Percentiles rank a stretch among this genome's conserved stretches.
Evolutionary conservation across 208 protist genomes (phyloP).

Genomic region (Crithidia thermophila): DNA sequence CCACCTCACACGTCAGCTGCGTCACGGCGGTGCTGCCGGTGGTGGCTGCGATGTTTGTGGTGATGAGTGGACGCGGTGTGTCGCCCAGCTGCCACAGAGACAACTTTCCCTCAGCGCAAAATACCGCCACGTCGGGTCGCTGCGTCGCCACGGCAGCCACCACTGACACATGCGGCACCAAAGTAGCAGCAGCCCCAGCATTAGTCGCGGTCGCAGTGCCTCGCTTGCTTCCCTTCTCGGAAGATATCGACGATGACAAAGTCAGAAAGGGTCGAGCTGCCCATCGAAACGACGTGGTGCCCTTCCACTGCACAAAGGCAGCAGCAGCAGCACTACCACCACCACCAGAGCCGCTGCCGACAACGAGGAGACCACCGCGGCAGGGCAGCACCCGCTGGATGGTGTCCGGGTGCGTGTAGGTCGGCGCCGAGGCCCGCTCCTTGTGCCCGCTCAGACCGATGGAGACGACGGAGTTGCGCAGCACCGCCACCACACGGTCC

Average conservation of each 20-base stretch:
- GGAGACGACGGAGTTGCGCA: conserved; percentile 12
- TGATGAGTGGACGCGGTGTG: conserved; percentile 4
- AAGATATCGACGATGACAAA: neutral
- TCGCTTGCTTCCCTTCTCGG: neutral
- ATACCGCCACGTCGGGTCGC: conserved; percentile 6
- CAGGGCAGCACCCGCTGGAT: conserved; percentile 22
- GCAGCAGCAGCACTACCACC: too few species aligned
- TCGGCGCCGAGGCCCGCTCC: neutral
- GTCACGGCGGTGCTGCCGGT: neutral
- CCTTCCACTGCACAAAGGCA: conserved; percentile 16
- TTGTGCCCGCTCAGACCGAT: conserved; percentile 1
- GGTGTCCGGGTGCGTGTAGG: conserved; percentile 18
- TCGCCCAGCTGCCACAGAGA: conserved; percentile 26
- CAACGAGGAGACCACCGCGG: conserved; percentile 18
- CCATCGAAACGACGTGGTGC: neutral
- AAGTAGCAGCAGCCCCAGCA: neutral
- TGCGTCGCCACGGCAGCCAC: conserved; percentile 10
- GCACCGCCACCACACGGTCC: conserved; percentile 29
- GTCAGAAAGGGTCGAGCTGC: neutral
- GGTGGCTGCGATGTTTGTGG: neutral
- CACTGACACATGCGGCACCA: neutral
- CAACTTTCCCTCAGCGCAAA: conserved; percentile 15
- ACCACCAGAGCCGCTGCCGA: neutral
- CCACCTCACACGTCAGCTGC: conserved; percentile 9
- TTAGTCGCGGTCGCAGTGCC: neutral